Evolutionary conservation across 139 green algal species (phyloP).

Genomic region (Coccomyxa sp.): DNA sequence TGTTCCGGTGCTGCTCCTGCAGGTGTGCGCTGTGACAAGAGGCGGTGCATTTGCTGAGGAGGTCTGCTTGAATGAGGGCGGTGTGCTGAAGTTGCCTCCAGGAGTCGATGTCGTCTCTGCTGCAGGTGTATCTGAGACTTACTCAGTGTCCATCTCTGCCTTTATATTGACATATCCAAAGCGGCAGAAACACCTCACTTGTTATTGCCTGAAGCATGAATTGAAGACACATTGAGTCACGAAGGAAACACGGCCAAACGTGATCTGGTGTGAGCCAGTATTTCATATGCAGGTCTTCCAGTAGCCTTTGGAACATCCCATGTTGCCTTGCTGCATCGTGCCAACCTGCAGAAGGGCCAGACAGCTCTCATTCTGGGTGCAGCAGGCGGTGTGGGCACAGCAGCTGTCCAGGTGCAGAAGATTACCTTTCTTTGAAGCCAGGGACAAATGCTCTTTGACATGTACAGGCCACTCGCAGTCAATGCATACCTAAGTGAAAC

Average conservation of each 20-base stretch:
- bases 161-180: too few relatives aligned
- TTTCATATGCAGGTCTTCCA: slow-evolving; percentile 53
- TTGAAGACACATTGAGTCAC: too few relatives aligned
- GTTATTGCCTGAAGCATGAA: too few relatives aligned
- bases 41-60: slow-evolving; percentile 74
- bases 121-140: too few relatives aligned
- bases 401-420: slow-evolving; percentile 79
- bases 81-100: slow-evolving; percentile 33
- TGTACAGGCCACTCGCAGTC: too few relatives aligned
- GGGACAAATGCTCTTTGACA: too few relatives aligned
- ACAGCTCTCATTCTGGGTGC: slow-evolving; percentile 81
- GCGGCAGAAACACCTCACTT: too few relatives aligned
- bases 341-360: slow-evolving; percentile 61
- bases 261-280: background rate
- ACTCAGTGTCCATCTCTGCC: too few relatives aligned
- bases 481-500: too few relatives aligned
- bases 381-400: slow-evolving; percentile 78
- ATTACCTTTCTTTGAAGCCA: too few relatives aligned
- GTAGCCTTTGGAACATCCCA: slow-evolving; percentile 86
- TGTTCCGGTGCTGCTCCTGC: too few relatives aligned
- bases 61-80: slow-evolving; percentile 37
- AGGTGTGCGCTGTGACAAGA: slow-evolving; percentile 49
- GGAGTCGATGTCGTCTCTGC: slow-evolving; percentile 29
- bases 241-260: too few relatives aligned
- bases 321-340: slow-evolving; percentile 67